Evolutionary conservation across 1,284 basidiomycete genomes (phyloP).

Genomic region (Irpex lacteus): DNA sequence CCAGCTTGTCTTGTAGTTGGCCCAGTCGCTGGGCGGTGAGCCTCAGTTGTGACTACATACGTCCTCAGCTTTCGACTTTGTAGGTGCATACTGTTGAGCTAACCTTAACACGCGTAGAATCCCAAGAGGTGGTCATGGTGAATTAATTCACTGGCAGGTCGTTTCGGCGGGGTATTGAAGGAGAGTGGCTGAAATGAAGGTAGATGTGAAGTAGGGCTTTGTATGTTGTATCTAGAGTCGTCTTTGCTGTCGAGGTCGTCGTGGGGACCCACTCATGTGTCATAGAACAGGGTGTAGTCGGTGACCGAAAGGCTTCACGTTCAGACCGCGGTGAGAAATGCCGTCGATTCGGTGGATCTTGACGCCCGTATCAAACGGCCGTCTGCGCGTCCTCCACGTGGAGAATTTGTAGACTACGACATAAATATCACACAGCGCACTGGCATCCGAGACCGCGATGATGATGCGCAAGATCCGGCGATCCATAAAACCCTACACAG

Average conservation of each 20-base stretch:
- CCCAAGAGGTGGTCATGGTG: conserved; percentile 13
- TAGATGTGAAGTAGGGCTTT: neutral
- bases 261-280: neutral
- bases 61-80: neutral
- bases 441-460: too few species aligned
- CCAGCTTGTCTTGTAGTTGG: conserved; percentile 66
- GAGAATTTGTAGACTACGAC: neutral
- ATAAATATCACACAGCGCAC: too few species aligned
- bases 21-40: conserved; percentile 62
- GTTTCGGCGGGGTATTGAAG: neutral
- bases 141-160: conserved; percentile 1
- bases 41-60: conserved; percentile 54
- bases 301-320: neutral
- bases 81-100: conserved; percentile 3
- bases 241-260: neutral
- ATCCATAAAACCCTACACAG: neutral
- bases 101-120: conserved; percentile 44
- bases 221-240: neutral
- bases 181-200: neutral
- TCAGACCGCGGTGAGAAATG: neutral
- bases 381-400: neutral
- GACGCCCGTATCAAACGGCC: neutral
- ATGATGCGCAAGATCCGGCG: too few species aligned
- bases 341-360: neutral
- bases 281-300: neutral